Evolutionary conservation across 805 yeast species (phyloP).

Genomic region (Ogataea nitratoaversa): DNA sequence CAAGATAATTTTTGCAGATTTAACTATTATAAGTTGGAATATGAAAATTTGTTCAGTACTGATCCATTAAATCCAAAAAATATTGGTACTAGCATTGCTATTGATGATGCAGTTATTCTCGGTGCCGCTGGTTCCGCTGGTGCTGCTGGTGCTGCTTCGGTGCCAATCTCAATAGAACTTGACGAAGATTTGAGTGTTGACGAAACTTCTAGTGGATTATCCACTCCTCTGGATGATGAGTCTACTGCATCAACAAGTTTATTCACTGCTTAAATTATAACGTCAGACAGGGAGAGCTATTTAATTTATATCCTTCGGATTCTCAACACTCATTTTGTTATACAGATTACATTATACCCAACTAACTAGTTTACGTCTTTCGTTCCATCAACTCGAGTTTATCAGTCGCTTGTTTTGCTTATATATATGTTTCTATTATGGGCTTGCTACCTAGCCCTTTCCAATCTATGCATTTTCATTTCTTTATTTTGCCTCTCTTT

Average conservation of each 20-base stretch:
- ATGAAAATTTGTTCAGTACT: constrained; percentile 26
- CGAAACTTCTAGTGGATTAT: constrained; percentile 17
- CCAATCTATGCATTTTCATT: neutral
- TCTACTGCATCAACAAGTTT: constrained; percentile 16
- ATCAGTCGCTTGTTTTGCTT: too few relatives aligned
- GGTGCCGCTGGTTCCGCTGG: too few relatives aligned
- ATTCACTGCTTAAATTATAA: constrained; percentile 16
- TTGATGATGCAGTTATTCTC: neutral
- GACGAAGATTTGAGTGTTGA: constrained; percentile 9
- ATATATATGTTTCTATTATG: too few relatives aligned
- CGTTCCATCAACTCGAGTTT: too few relatives aligned
- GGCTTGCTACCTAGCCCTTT: too few relatives aligned
- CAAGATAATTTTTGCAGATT: constrained; percentile 60
- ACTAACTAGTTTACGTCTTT: too few relatives aligned
- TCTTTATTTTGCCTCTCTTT: neutral
- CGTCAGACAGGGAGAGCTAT: too few relatives aligned
- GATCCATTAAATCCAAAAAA: constrained; percentile 31
- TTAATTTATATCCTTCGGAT: too few relatives aligned
- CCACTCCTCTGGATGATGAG: constrained; percentile 19
- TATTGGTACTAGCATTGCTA: constrained; percentile 7
- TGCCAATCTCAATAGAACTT: constrained; percentile 9
- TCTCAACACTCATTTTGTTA: too few relatives aligned
- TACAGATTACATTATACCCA: too few relatives aligned
- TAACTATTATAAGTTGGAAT: constrained; percentile 48
- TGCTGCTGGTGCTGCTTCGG: too few relatives aligned